Evolutionary conservation across 1,139 yeast genomes (phyloP).

Genomic region (Yamadazyma pseudoaaseri): DNA sequence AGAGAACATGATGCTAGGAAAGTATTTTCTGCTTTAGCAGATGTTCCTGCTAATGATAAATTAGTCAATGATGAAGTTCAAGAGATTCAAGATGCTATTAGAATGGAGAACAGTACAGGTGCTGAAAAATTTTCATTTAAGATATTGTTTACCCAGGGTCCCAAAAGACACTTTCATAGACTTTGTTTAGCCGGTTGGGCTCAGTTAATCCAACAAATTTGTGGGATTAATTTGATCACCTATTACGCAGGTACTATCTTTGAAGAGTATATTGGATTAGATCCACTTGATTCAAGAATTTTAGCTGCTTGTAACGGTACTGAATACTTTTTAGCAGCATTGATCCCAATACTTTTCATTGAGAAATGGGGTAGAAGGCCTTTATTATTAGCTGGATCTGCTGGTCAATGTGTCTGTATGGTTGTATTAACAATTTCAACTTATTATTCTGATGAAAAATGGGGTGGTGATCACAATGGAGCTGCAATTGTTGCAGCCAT

Average conservation of each 20-base stretch:
- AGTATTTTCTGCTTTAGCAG: constrained; percentile 46
- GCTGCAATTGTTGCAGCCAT: constrained; percentile 34
- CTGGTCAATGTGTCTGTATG: constrained; percentile 42
- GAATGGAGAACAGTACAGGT: constrained; percentile 23
- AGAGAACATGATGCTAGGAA: constrained; percentile 47
- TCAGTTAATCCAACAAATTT: constrained; percentile 45
- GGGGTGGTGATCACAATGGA: constrained; percentile 21
- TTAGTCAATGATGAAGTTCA: constrained; percentile 27
- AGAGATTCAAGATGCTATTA: constrained; percentile 30
- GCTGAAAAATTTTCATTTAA: constrained; percentile 22
- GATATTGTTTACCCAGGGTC: constrained; percentile 35
- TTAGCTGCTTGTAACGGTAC: constrained; percentile 38
- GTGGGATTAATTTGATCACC: constrained; percentile 40
- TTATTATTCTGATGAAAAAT: constrained; percentile 24
- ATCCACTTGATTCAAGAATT: constrained; percentile 34
- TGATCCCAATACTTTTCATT: constrained; percentile 43
- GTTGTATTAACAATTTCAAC: constrained; percentile 28
- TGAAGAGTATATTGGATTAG: constrained; percentile 40
- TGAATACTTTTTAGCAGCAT: constrained; percentile 41
- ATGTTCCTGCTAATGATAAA: constrained; percentile 26
- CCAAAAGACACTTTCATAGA: constrained; percentile 47
- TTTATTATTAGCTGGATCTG: constrained; percentile 51
- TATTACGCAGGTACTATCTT: constrained; percentile 47
- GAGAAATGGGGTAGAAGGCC: constrained; percentile 56
- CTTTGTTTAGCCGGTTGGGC: constrained; percentile 46